Conservation (phyloP, 352 stramenopile species). For the Phytophthora capsici region DNA sequence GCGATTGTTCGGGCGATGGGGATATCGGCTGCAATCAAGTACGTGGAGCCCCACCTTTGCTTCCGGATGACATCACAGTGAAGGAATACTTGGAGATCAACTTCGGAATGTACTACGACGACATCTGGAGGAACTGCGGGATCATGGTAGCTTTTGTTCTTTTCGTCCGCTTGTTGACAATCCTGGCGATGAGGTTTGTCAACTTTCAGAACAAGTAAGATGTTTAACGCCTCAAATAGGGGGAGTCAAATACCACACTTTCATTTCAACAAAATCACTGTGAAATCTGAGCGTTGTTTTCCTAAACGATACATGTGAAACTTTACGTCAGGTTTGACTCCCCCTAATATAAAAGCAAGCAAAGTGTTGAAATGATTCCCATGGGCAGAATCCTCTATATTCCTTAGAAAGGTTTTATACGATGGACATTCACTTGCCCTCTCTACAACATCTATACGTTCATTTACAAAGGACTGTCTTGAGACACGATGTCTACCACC, state of each 20-base stretch:
- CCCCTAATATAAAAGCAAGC: too few species aligned
- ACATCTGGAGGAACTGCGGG: constrained; percentile 21
- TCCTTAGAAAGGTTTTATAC: constrained; percentile 9
- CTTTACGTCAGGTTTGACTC: too few species aligned
- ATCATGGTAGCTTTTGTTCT: constrained; percentile 1
- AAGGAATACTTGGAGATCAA: constrained; percentile 21
- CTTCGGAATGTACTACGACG: constrained; percentile 17
- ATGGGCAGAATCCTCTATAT: constrained; percentile 11
- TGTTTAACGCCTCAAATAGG: not conserved
- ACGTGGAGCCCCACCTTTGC: constrained; percentile 2
- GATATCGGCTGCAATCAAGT: constrained; percentile 17
- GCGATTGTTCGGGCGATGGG: constrained; percentile 23
- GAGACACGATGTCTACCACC: constrained; percentile 23
- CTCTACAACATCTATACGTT: constrained; percentile 28
- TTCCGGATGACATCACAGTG: constrained; percentile 14
- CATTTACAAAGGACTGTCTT: constrained; percentile 27
- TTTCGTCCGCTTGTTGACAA: constrained; percentile 2
- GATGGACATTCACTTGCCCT: constrained; percentile 8
- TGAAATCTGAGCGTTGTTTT: too few species aligned
- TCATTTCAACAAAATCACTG: too few species aligned
- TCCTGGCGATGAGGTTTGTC: constrained; percentile 21
- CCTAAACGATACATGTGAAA: too few species aligned
- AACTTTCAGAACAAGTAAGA: constrained; percentile 23
- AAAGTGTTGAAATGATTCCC: too few species aligned
- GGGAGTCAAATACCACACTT: too few species aligned